Evolutionary conservation across 192 early-diverging fungal genomes (phyloP), one percentile per base, ranked within the genome.

Genomic region (Linnemannia zychae): DNA sequence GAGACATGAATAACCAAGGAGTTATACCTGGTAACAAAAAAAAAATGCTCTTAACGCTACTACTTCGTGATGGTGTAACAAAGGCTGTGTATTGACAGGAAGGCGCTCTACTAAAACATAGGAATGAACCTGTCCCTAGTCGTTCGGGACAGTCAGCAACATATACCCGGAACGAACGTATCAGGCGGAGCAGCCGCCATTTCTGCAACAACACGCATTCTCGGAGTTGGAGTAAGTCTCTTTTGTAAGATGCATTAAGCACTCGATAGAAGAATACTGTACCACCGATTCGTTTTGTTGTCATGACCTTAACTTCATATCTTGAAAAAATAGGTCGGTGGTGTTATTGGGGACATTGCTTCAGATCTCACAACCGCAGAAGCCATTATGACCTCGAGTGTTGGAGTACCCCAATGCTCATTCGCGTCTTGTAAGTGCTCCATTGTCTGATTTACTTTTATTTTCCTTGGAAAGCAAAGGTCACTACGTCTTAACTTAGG

Each of bases 361-460:
- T 78, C 82, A 18, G 82, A 84, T 7, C 76, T 84, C 22, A 84
- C 82, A 15, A 24, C 50, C 2, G 71, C 76, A 18, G 82, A 84
- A 52, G 76, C 82, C 17, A 67, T 84, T 44, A 78, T 84, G 72
- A 84, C 82, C 0, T 84, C 82, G 6, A 84, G 82, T 71, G 63
- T 84, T n/a, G 82, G 82, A 20, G 49, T 84, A 16, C 82, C 82
- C 40, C 82, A 84, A 53, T 84, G 82, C 49, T 74, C 82, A 20
- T 84, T 84, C 50, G 67, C 76, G 4, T 67, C 82, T n/a, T 84
- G 82, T 84, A 78, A 71, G 80, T 28, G 24, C 34, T 57, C 4
- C 9, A 0, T 37, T 71, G 6, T 57, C 16, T 71, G 7, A 3
- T 24, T 68, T 15, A 18, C n/a, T n/a, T n/a, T n/a, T n/a, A n/a